These are phyloP conservation scores for Termitomyces sp. DNA, from an alignment of 768 basidiomycete species.

Conservation along the genomic window DNA sequence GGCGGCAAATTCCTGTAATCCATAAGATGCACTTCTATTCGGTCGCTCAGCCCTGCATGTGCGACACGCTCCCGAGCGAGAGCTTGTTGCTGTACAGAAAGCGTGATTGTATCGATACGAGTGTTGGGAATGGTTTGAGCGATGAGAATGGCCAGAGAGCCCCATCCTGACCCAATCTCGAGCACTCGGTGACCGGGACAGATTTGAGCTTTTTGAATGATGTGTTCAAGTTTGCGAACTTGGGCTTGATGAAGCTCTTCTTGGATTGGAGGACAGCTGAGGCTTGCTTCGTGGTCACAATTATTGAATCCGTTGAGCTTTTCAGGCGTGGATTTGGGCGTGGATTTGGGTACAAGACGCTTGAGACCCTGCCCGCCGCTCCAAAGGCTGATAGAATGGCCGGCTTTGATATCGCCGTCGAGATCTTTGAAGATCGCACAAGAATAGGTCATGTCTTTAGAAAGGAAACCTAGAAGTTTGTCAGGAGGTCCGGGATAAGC, in stretches of 20 bases:
- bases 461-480: neutral
- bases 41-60: constrained; percentile 42
- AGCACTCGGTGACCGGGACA: constrained; percentile 51
- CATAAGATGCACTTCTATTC: constrained; percentile 67
- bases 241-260: neutral
- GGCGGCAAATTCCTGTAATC: constrained; percentile 64
- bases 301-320: neutral
- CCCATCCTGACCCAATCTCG: constrained; percentile 81
- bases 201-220: constrained; percentile 62
- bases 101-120: constrained; percentile 66
- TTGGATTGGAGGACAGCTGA: neutral
- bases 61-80: constrained; percentile 48
- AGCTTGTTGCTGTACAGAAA: constrained; percentile 33
- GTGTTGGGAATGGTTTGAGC: constrained; percentile 50
- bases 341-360: neutral
- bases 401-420: neutral
- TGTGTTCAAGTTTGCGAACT: constrained; percentile 15
- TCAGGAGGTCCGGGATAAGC: neutral
- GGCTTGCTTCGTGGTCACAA: neutral
- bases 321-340: neutral
- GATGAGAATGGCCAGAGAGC: constrained; percentile 62
- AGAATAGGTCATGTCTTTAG: constrained; percentile 1
- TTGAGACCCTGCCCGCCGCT: neutral
- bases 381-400: neutral
- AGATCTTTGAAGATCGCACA: neutral